Percentiles rank a stretch among this genome's conserved stretches.
These are phyloP conservation scores for Elaeis oleifera DNA, from an alignment of 202 grass and related monocot species.

Conservation along the genomic window DNA sequence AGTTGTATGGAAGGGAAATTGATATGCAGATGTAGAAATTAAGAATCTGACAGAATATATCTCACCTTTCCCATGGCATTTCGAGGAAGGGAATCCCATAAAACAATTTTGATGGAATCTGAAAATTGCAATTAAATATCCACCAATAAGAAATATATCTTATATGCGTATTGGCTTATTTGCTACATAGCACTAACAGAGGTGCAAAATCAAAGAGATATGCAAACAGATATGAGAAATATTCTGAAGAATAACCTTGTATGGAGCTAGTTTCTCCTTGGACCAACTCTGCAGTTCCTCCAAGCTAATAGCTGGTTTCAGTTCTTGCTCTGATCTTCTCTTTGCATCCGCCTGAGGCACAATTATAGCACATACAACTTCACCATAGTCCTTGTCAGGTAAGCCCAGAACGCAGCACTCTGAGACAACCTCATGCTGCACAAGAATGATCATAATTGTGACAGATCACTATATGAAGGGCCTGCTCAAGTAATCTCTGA, in stretches of 20 bases:
- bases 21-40: background rate
- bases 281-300: constrained; percentile 71
- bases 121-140: background rate
- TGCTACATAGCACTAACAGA: background rate
- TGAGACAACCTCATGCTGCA: constrained; percentile 54
- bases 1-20: constrained; percentile 5
- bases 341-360: constrained; percentile 54
- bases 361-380: constrained; percentile 75
- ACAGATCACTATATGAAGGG: constrained; percentile 12
- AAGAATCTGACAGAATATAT: constrained; percentile 1
- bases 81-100: constrained; percentile 87
- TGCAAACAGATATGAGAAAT: no score
- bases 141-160: no score
- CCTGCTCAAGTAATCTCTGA: background rate
- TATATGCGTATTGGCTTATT: no score
- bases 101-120: constrained; percentile 84
- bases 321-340: constrained; percentile 38
- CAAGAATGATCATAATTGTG: constrained; percentile 18
- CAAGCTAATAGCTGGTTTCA: constrained; percentile 55
- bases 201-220: background rate
- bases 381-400: constrained; percentile 72
- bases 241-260: constrained; percentile 51
- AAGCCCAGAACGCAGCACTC: constrained; percentile 85
- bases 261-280: constrained; percentile 89
- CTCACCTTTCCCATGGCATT: constrained; percentile 97